These are phyloP conservation scores for Phytophthora rubi DNA, from an alignment of 352 stramenopile genomes.

Conservation along the genomic window DNA sequence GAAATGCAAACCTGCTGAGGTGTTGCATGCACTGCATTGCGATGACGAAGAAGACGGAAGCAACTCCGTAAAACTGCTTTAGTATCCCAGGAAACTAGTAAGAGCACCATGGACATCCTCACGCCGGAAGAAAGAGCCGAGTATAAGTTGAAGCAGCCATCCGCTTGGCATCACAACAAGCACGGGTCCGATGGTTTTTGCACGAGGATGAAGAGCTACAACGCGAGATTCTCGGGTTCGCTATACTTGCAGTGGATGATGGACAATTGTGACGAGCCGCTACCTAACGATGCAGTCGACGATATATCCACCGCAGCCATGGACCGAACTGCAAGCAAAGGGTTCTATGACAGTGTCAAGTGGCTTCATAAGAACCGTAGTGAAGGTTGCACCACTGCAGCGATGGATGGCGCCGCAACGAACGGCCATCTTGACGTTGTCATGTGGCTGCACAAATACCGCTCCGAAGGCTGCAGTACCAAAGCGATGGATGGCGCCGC, in stretches of 20 bases:
- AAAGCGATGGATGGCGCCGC: constrained; percentile 25
- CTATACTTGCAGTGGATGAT: constrained; percentile 30
- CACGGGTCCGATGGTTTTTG: constrained; percentile 12
- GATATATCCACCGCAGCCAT: constrained; percentile 18
- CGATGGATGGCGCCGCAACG: constrained; percentile 15
- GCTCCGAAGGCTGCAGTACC: constrained; percentile 14
- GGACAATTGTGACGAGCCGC: neutral
- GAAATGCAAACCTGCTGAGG: constrained; percentile 1
- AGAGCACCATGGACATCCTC: too few relatives aligned
- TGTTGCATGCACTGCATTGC: neutral
- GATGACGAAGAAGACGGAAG: neutral
- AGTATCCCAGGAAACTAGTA: too few relatives aligned
- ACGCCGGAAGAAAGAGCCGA: too few relatives aligned
- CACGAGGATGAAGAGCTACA: constrained; percentile 10
- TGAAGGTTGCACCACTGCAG: constrained; percentile 14
- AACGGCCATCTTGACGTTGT: neutral
- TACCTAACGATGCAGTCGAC: constrained; percentile 30
- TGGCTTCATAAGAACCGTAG: too few relatives aligned
- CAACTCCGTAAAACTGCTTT: too few relatives aligned
- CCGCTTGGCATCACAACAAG: neutral
- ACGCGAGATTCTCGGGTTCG: too few relatives aligned
- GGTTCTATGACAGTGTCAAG: constrained; percentile 1
- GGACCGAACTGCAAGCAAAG: constrained; percentile 10
- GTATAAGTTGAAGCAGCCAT: too few relatives aligned
- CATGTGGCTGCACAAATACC: constrained; percentile 1